phyloP scores from a whole-genome alignment of 345 rosid species.

The Heritiera littoralis region DNA sequence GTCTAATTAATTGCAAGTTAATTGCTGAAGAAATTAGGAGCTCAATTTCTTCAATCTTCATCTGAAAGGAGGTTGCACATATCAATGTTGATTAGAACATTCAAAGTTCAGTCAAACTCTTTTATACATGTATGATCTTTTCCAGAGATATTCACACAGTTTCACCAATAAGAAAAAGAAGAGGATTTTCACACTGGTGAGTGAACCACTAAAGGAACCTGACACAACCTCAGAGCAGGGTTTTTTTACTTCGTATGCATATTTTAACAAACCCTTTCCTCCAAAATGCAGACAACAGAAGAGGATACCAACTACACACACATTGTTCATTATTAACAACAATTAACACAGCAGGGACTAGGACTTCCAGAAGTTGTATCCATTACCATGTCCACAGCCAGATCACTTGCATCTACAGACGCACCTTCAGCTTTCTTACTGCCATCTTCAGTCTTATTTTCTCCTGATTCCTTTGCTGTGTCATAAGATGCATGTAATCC shows the following conservation, averaged over 20 bases:
- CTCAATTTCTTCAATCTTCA: no score
- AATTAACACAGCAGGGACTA: neutral
- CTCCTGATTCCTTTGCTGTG: slow-evolving; percentile 42
- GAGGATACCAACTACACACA: neutral
- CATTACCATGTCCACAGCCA: no score
- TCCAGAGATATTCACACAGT: neutral
- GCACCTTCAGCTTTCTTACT: slow-evolving; percentile 14
- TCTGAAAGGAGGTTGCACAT: no score
- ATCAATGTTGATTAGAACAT: neutral
- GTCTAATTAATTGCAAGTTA: no score
- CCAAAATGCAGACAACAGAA: no score
- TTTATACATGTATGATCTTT: neutral
- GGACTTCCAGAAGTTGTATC: no score
- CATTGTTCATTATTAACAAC: neutral
- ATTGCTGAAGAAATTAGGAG: no score
- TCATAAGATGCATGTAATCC: slow-evolving; percentile 77
- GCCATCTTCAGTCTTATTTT: slow-evolving; percentile 16
- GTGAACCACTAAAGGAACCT: no score
- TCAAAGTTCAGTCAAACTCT: neutral
- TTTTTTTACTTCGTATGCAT: neutral
- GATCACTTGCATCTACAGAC: neutral
- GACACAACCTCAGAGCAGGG: neutral
- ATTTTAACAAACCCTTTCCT: neutral
- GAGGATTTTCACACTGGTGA: no score
- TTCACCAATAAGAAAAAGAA: no score